These are phyloP conservation scores for Aphanomyces astaci DNA, from an alignment of 352 stramenopile genomes.

Conservation along the genomic window DNA sequence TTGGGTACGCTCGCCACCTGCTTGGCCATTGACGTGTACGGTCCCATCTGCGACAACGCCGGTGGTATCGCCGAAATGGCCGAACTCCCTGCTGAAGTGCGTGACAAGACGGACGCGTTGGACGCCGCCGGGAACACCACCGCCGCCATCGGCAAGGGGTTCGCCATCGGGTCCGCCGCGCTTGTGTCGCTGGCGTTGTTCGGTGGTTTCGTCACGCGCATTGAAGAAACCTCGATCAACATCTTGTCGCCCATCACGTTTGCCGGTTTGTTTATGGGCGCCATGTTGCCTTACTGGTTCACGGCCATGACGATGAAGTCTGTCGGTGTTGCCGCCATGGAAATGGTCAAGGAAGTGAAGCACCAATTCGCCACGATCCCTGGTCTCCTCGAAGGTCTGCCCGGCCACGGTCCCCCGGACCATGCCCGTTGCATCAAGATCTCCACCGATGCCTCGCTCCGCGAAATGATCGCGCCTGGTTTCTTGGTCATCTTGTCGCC, in stretches of 20 bases:
- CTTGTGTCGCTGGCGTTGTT: slow-evolving; percentile 98
- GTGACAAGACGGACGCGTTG: slow-evolving; percentile 99
- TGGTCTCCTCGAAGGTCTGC: slow-evolving; percentile 92
- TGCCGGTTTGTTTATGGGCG: slow-evolving; percentile 97
- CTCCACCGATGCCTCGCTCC: slow-evolving; percentile 96
- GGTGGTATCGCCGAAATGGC: slow-evolving; percentile 99
- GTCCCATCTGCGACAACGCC: slow-evolving; percentile 98
- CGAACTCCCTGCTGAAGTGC: slow-evolving; percentile 93
- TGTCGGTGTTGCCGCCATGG: slow-evolving; percentile 95
- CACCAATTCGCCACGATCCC: slow-evolving; percentile 98
- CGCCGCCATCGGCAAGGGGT: slow-evolving; percentile 98
- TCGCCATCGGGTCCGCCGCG: slow-evolving; percentile 98
- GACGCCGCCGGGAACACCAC: slow-evolving; percentile 99
- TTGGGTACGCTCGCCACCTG: slow-evolving; percentile 97
- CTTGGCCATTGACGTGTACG: slow-evolving; percentile 99
- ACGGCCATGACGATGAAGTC: slow-evolving; percentile 99
- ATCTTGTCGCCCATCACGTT: slow-evolving; percentile 98
- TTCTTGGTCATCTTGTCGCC: slow-evolving; percentile 98
- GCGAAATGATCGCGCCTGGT: slow-evolving; percentile 98
- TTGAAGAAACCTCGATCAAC: slow-evolving; percentile 93
- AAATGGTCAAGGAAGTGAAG: slow-evolving; percentile 99
- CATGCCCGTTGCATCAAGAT: slow-evolving; percentile 97
- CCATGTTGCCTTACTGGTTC: slow-evolving; percentile 99
- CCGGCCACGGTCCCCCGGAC: slow-evolving; percentile 76
- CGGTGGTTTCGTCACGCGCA: slow-evolving; percentile 96